Evolutionary conservation across 345 rosid genomes (phyloP).

Genomic region (Citropsis articulata): DNA sequence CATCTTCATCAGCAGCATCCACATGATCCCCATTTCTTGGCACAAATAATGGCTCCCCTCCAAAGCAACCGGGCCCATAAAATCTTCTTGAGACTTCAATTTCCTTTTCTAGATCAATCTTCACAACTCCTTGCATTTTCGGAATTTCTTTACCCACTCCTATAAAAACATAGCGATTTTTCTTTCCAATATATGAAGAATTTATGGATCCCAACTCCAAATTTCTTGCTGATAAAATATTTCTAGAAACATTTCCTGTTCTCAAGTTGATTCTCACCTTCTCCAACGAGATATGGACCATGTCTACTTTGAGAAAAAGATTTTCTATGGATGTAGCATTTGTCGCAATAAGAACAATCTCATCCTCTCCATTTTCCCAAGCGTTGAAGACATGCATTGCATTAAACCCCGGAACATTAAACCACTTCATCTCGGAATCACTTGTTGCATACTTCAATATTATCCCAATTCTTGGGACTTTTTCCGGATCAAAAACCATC

Average conservation of each 20-base stretch:
- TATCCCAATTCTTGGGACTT: conserved; percentile 24
- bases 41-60: conserved; percentile 32
- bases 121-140: conserved; percentile 21
- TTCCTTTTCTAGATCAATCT: conserved; percentile 22
- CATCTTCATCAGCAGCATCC: conserved; percentile 17
- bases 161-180: conserved; percentile 8
- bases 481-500: not conserved
- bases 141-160: conserved; percentile 14
- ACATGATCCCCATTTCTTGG: not conserved
- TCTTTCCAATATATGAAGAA: conserved; percentile 11
- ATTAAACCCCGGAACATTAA: conserved; percentile 11
- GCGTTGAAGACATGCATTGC: conserved; percentile 19
- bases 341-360: conserved; percentile 21
- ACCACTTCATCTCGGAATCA: conserved; percentile 21
- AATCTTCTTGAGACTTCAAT: conserved; percentile 18
- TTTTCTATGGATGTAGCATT: not conserved
- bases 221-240: conserved; percentile 9
- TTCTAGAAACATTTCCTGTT: conserved; percentile 11
- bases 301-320: not conserved
- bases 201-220: conserved; percentile 23
- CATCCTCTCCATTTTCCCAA: conserved; percentile 21
- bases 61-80: conserved; percentile 20
- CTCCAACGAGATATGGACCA: conserved; percentile 13
- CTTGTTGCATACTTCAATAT: conserved; percentile 9
- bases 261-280: conserved; percentile 15